phyloP scores from a whole-genome alignment of 148 eudicot genomes.

The Arctostaphylos glauca region DNA sequence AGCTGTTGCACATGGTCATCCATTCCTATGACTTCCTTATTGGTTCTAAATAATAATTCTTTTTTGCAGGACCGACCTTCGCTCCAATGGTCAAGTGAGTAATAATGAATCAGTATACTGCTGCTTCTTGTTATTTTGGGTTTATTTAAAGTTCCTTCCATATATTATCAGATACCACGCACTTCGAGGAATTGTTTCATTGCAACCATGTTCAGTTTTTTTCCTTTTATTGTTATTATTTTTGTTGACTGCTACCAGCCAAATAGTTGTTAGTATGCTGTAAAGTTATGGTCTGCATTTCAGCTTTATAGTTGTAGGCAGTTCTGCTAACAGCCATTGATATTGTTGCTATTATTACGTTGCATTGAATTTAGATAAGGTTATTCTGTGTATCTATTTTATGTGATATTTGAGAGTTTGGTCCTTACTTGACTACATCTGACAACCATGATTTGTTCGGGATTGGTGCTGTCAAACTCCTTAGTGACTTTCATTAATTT shows the following conservation, averaged over 20 bases:
- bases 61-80: constrained; percentile 53
- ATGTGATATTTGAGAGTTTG: background rate
- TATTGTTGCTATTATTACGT: background rate
- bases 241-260: background rate
- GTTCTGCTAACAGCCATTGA: background rate
- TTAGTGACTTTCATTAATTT: background rate
- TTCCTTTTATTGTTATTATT: background rate
- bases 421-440: background rate
- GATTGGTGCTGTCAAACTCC: background rate
- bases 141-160: background rate
- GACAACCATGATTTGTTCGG: background rate
- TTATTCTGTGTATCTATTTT: background rate
- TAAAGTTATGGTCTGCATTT: background rate
- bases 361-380: background rate
- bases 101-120: background rate
- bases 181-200: background rate
- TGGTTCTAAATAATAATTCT: background rate
- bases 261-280: background rate
- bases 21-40: background rate
- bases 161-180: background rate
- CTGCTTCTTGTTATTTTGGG: background rate
- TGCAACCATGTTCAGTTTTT: background rate
- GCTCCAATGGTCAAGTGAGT: constrained; percentile 60
- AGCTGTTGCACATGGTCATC: background rate
- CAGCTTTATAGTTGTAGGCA: background rate